Percentiles rank a stretch among this genome's conserved stretches.
These are phyloP conservation scores for Ilex paraguariensis DNA, from an alignment of 305 asterid species.

Conservation along the genomic window DNA sequence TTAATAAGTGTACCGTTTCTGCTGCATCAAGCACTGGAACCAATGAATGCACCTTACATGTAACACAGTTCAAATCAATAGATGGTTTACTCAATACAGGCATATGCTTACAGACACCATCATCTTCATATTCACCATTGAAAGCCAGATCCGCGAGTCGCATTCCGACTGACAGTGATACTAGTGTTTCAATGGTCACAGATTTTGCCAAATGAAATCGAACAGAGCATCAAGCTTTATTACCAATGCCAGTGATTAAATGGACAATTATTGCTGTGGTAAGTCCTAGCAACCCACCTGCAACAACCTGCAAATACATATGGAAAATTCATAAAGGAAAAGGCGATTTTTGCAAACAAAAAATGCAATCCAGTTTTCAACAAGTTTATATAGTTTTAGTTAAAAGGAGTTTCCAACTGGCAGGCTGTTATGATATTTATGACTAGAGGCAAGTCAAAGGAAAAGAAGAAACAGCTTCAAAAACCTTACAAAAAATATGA, in stretches of 20 bases:
- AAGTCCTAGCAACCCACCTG: constrained; percentile 66
- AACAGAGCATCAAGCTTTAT: constrained; percentile 23
- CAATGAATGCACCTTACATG: too few species aligned
- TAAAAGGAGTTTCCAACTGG: neutral
- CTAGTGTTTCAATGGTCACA: too few species aligned
- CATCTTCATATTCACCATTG: constrained; percentile 2
- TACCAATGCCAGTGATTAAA: constrained; percentile 31
- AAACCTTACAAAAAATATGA: too few species aligned
- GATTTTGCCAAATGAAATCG: neutral
- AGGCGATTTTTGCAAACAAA: neutral
- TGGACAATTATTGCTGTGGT: constrained; percentile 38
- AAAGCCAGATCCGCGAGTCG: constrained; percentile 1
- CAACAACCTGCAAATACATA: constrained; percentile 55
- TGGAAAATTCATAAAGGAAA: neutral
- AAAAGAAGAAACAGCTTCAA: too few species aligned
- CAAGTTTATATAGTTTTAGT: too few species aligned
- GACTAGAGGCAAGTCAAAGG: too few species aligned
- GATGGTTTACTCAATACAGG: too few species aligned
- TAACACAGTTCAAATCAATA: too few species aligned
- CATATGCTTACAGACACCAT: constrained; percentile 6
- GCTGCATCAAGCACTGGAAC: too few species aligned
- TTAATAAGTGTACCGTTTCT: too few species aligned
- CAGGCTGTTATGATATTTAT: neutral
- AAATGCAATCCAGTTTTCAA: neutral
- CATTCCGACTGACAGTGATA: neutral